These are phyloP conservation scores for Apiospora aurea DNA, from an alignment of 2,329 filamentous ascomycete genomes.

Conservation along the genomic window DNA sequence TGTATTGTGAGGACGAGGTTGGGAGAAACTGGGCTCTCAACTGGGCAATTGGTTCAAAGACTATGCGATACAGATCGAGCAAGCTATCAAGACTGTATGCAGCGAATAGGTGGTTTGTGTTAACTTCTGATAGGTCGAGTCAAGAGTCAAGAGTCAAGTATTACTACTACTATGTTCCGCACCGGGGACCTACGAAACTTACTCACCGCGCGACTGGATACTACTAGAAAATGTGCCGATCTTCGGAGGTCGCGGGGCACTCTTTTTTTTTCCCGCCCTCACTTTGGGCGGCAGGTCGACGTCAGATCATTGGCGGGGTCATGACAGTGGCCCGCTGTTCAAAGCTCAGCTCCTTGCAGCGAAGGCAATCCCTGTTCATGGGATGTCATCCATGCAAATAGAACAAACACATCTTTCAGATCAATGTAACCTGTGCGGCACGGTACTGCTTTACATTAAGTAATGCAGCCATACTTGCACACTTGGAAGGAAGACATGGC, in stretches of 20 bases:
- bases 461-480: neutral
- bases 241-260: constrained; percentile 15
- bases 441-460: neutral
- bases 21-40: neutral
- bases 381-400: neutral
- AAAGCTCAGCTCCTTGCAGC: constrained; percentile 20
- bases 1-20: neutral
- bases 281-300: neutral
- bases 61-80: neutral
- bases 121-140: neutral
- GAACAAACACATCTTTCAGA: neutral
- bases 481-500: neutral
- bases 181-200: neutral
- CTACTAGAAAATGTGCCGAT: neutral
- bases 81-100: neutral
- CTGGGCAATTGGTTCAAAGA: neutral
- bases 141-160: neutral
- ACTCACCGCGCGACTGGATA: neutral
- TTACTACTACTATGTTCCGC: neutral
- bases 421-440: neutral
- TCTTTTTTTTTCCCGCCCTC: neutral
- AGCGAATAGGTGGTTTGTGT: neutral
- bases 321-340: constrained; percentile 1
- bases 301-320: constrained; percentile 4
- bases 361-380: neutral